These are phyloP conservation scores for Tylopilus rubrobrunneus DNA, from an alignment of 768 basidiomycete genomes.

Conservation along the genomic window DNA sequence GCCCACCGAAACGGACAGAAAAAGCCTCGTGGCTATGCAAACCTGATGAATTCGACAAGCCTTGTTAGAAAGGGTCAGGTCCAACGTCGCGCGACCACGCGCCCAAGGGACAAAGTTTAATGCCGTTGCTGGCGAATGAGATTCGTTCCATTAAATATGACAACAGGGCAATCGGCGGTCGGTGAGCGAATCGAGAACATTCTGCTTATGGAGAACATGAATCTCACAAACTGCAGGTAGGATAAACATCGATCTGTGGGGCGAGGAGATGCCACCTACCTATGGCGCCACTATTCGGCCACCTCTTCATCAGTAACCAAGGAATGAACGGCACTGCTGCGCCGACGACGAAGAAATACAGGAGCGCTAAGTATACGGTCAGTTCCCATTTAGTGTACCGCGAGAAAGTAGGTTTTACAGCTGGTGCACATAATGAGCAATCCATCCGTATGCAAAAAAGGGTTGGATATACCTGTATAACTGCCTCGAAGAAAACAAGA, in stretches of 20 bases:
- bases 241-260: constrained; percentile 16
- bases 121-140: constrained; percentile 76
- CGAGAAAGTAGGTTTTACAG: constrained; percentile 17
- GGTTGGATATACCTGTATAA: constrained; percentile 52
- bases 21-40: background rate
- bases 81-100: constrained; percentile 4
- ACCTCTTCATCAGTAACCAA: constrained; percentile 59
- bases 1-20: background rate
- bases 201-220: background rate
- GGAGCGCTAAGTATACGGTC: constrained; percentile 41
- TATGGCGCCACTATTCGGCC: constrained; percentile 67
- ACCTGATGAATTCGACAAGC: constrained; percentile 61
- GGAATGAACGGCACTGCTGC: constrained; percentile 59
- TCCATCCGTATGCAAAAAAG: background rate
- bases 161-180: constrained; percentile 36
- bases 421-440: constrained; percentile 14
- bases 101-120: constrained; percentile 85
- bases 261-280: constrained; percentile 38
- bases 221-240: constrained; percentile 12
- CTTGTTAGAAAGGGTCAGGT: constrained; percentile 15
- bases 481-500: constrained; percentile 52
- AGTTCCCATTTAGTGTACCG: constrained; percentile 4
- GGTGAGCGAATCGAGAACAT: background rate
- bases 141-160: constrained; percentile 66
- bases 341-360: constrained; percentile 74